Percentiles rank a stretch among this genome's conserved stretches.
Evolutionary conservation across 2,329 filamentous ascomycete species (phyloP).

Genomic region (Arachnopeziza araneosa): DNA sequence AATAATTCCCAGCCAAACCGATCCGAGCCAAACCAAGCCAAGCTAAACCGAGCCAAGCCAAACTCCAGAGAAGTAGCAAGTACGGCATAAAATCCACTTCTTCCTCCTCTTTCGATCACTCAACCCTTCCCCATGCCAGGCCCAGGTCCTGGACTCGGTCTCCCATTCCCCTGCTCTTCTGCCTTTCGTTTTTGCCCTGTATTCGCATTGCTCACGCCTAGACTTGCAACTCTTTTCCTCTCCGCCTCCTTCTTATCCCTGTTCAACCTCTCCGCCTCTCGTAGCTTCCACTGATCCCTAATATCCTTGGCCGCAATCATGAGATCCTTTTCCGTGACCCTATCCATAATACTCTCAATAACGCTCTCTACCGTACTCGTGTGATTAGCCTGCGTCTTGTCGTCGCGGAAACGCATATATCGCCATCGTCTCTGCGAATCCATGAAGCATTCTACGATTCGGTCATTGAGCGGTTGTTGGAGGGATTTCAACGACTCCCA

Average conservation of each 20-base stretch:
- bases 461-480: constrained; percentile 71
- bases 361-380: constrained; percentile 79
- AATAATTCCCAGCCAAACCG: too few relatives aligned
- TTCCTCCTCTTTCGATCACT: not conserved
- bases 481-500: constrained; percentile 78
- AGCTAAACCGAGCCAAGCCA: not conserved
- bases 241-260: constrained; percentile 17
- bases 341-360: constrained; percentile 81
- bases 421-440: constrained; percentile 74
- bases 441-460: constrained; percentile 85
- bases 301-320: constrained; percentile 65
- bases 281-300: constrained; percentile 68
- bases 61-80: not conserved
- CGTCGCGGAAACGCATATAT: constrained; percentile 83
- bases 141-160: not conserved
- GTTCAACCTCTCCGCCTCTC: constrained; percentile 18
- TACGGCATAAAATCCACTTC: not conserved
- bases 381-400: constrained; percentile 90
- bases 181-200: constrained; percentile 90
- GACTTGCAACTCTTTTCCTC: constrained; percentile 12
- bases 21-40: too few relatives aligned
- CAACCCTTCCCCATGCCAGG: not conserved
- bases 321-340: constrained; percentile 77
- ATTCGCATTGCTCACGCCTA: constrained; percentile 71
- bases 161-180: constrained; percentile 63